Evolutionary conservation across 2,329 filamentous ascomycete species (phyloP), one percentile per base, ranked within the genome.

Genomic region (Fusarium robinianum): DNA sequence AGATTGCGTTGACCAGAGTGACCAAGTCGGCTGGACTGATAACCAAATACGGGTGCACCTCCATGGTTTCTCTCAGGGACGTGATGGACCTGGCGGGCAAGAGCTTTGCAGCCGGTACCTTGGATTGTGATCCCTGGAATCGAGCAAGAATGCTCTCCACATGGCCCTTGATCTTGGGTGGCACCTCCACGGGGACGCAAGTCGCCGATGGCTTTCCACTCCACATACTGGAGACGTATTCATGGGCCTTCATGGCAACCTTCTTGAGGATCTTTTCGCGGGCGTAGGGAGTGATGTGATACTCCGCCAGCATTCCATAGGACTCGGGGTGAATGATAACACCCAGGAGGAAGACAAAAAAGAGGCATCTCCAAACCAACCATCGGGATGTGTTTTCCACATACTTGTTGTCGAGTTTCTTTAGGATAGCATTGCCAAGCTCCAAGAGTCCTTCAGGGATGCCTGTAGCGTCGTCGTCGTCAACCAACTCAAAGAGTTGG

Each of bases 231-330:
- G 88, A 82, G 9, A 92, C 88, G 53, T 88, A 79, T 60, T 87
- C 85, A 63, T 91, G 87, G 35, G 88, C 87, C 51, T 86, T 83
- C 64, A 87, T 83, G 41, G 87, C 90, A 43, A 96, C 85, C 64
- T 92, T 87, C 60, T 84, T 85, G 42, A 87, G 72, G 43, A 87
- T 87, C 67, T 85, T 91, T 61, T 95, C 88, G 29, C 94, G 83
- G 27, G 90, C 90, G 68, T 92, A 90, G 57, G 95, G 89, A 35
- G 88, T 91, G 60, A 97, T 90, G 70, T 96, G 89, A 66, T 95
- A 92, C 60, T 95, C 89, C 43, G 89, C 80, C 74, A 97, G 85
- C 72, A 87, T 81, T 41, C 82, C 81, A 56, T 83, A 78, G 38
- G 78, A 90, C 78, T 99, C 94, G 8, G 94, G 94, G 61, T 94